phyloP scores from a whole-genome alignment of 1,139 yeast genomes.

The Saccharomyces hybrid region DNA sequence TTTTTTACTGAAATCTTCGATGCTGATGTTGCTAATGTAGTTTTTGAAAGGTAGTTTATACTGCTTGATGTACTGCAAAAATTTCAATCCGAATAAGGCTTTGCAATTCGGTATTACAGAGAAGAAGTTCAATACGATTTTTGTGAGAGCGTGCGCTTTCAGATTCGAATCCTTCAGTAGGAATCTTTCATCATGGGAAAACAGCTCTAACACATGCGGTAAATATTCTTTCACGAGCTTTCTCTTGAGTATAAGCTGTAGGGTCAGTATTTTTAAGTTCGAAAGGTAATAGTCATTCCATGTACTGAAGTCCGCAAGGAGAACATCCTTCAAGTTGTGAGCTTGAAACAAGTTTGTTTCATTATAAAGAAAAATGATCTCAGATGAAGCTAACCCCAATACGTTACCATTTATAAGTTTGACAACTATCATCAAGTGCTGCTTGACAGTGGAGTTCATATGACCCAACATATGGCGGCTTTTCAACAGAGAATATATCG shows the following conservation, averaged over 20 bases:
- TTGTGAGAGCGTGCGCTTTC: conserved; percentile 20
- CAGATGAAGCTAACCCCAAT: conserved; percentile 11
- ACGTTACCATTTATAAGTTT: conserved; percentile 15
- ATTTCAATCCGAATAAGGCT: conserved; percentile 27
- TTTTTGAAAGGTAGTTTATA: conserved; percentile 18
- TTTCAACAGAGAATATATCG: conserved; percentile 5
- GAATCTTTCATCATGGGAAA: conserved; percentile 25
- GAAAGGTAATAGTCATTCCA: conserved; percentile 22
- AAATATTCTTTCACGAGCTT: conserved; percentile 11
- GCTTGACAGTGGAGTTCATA: conserved; percentile 15
- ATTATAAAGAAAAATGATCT: conserved; percentile 21
- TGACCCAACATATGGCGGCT: conserved; percentile 16
- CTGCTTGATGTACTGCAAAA: conserved; percentile 25
- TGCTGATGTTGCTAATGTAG: conserved; percentile 23
- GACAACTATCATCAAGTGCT: conserved; percentile 23
- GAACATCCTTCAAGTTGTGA: conserved; percentile 15
- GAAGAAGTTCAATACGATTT: conserved; percentile 26
- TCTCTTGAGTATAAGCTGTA: conserved; percentile 24
- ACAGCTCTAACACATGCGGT: conserved; percentile 16
- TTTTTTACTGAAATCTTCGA: conserved; percentile 17
- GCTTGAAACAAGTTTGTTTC: conserved; percentile 16
- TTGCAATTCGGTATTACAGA: conserved; percentile 18
- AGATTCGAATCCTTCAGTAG: conserved; percentile 16
- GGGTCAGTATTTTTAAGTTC: conserved; percentile 23
- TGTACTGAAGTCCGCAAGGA: conserved; percentile 22